phyloP scores from a whole-genome alignment of 2,329 filamentous ascomycete species.

The Botryotinia globosa region DNA sequence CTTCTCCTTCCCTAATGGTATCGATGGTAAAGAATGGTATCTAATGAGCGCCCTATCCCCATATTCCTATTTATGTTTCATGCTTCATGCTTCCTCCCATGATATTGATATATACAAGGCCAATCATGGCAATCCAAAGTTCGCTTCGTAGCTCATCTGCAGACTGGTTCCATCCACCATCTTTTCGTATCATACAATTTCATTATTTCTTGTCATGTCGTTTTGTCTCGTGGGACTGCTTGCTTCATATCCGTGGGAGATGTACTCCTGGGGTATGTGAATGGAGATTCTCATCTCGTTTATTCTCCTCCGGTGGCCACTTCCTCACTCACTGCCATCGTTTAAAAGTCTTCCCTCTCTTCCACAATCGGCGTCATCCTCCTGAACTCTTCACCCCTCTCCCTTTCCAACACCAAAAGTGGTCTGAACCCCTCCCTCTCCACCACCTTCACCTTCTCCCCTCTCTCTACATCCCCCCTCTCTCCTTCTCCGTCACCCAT shows the following conservation, averaged over 20 bases:
- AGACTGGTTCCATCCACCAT: not conserved
- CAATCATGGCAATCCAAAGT: not conserved
- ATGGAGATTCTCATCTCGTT: not conserved
- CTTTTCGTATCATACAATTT: not conserved
- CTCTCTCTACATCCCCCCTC: not conserved
- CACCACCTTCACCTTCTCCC: not conserved
- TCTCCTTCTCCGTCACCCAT: not conserved
- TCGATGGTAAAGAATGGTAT: conserved; percentile 1
- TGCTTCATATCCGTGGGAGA: not conserved
- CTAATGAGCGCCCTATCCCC: not conserved
- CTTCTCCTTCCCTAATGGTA: not conserved
- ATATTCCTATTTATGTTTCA: not conserved
- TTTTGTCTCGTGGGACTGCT: not conserved
- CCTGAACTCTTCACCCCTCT: not conserved
- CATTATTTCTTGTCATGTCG: not conserved
- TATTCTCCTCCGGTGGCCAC: not conserved
- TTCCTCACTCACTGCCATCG: not conserved
- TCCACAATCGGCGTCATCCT: not conserved
- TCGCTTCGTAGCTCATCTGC: not conserved
- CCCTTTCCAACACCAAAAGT: not conserved
- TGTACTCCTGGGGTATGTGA: not conserved
- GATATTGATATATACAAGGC: not conserved
- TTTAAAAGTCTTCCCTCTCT: not conserved
- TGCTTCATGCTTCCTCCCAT: not conserved
- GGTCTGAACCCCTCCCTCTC: not conserved